These are phyloP conservation scores for Groenewaldozyma salmanticensis DNA, from an alignment of 805 yeast species.

Conservation along the genomic window DNA sequence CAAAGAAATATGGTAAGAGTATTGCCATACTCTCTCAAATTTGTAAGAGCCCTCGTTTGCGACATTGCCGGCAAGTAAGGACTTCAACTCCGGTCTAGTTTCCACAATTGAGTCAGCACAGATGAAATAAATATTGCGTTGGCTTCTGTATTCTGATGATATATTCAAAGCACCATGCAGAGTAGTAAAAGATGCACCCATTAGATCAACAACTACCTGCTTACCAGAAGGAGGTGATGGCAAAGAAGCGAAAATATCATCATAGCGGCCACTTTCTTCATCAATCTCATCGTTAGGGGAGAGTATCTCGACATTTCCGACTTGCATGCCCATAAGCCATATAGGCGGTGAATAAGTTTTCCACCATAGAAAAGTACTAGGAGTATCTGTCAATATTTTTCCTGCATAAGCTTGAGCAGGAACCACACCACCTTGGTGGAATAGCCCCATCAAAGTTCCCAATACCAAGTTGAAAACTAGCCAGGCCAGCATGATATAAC, in stretches of 20 bases:
- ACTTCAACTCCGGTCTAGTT: not conserved
- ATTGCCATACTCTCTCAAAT: conserved; percentile 19
- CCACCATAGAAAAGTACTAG: conserved; percentile 65
- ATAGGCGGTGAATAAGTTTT: conserved; percentile 89
- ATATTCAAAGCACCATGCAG: conserved; percentile 21
- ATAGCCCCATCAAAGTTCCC: conserved; percentile 61
- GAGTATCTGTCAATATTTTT: conserved; percentile 15
- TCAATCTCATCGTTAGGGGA: conserved; percentile 7
- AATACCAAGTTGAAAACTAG: conserved; percentile 50
- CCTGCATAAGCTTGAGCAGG: conserved; percentile 40
- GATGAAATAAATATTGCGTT: conserved; percentile 21
- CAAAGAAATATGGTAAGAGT: conserved; percentile 47
- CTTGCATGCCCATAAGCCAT: conserved; percentile 50
- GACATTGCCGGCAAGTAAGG: not conserved
- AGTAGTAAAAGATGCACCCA: conserved; percentile 33
- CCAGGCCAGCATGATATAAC: conserved; percentile 36
- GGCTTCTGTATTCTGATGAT: conserved; percentile 12
- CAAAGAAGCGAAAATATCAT: conserved; percentile 5
- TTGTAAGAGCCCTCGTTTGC: not conserved
- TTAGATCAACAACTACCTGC: conserved; percentile 33
- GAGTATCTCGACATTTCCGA: conserved; percentile 15
- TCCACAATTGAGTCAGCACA: conserved; percentile 30
- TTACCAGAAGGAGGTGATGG: not conserved
- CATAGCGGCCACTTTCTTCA: conserved; percentile 9
- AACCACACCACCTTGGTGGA: conserved; percentile 87